Conservation (phyloP, 768 basidiomycete genomes). For the Clitopilus hobsonii region DNA sequence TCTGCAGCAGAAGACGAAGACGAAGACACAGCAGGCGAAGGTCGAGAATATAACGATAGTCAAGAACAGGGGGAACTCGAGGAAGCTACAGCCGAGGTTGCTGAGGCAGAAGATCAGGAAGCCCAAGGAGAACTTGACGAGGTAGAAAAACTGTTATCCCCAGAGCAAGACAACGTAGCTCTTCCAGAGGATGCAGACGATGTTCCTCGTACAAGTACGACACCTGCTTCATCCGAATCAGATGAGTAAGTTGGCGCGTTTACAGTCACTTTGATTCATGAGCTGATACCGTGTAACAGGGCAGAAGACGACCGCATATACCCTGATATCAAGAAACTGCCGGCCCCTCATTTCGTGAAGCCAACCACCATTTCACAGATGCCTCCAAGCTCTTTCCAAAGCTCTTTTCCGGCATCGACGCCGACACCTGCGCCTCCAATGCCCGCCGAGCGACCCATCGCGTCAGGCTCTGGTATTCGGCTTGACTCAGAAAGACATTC, state of each 20-base stretch:
- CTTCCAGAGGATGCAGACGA: not conserved
- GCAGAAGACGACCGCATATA: slow-evolving; percentile 1
- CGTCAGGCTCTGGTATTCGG: slow-evolving; percentile 10
- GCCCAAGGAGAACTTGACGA: not conserved
- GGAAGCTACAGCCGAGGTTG: too few species aligned
- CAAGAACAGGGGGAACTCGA: too few species aligned
- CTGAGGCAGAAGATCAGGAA: not conserved
- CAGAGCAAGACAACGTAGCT: not conserved
- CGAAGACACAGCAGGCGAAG: too few species aligned
- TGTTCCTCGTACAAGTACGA: not conserved
- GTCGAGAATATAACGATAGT: too few species aligned
- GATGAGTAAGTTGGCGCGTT: not conserved
- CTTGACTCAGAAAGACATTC: slow-evolving; percentile 4
- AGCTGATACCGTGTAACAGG: not conserved
- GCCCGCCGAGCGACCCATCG: slow-evolving; percentile 3
- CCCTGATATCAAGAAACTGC: slow-evolving; percentile 7
- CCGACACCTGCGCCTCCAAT: not conserved
- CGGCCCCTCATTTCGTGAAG: slow-evolving; percentile 1
- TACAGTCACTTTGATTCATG: not conserved
- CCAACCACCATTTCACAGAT: not conserved
- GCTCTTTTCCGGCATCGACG: not conserved
- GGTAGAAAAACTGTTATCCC: not conserved
- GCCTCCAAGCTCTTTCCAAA: not conserved
- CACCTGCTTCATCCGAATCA: not conserved
- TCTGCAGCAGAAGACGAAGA: too few species aligned